A percentile compares a stretch with the other conserved stretches of the same genome.
Conservation (phyloP, 345 rosid species). For the Clarkia xantiana region DNA sequence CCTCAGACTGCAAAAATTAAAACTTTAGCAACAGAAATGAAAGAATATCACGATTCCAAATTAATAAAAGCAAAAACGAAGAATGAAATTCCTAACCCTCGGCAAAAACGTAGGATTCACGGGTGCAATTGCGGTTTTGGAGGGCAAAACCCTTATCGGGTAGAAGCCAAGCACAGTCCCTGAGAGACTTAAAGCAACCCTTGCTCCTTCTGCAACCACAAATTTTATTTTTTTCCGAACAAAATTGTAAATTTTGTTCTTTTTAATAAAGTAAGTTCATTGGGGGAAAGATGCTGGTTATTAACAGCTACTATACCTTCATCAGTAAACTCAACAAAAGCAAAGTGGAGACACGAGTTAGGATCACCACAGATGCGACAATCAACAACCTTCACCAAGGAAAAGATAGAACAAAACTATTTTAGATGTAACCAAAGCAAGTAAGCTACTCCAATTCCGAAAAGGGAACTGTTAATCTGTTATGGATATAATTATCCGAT, state of each 20-base stretch:
- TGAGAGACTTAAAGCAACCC: constrained; percentile 65
- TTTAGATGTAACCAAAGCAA: too few species aligned
- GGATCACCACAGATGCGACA: constrained; percentile 94
- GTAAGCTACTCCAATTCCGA: too few species aligned
- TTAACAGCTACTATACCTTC: constrained; percentile 43
- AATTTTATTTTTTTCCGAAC: constrained; percentile 11
- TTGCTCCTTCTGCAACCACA: constrained; percentile 60
- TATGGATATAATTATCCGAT: too few species aligned
- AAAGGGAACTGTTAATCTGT: too few species aligned
- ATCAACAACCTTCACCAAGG: constrained; percentile 41
- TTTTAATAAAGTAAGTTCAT: constrained; percentile 7
- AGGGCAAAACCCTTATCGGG: constrained; percentile 88
- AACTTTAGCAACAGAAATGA: too few species aligned
- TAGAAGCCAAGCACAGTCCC: constrained; percentile 90
- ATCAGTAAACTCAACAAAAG: constrained; percentile 78
- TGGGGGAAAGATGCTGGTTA: constrained; percentile 1
- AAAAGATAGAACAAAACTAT: not conserved
- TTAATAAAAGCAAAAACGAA: not conserved
- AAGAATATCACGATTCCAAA: too few species aligned
- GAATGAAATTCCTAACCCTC: constrained; percentile 35
- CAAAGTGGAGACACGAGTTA: constrained; percentile 79
- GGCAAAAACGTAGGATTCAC: constrained; percentile 96
- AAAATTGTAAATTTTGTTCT: not conserved
- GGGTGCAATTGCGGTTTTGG: constrained; percentile 97
- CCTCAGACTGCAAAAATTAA: too few species aligned